These are phyloP conservation scores for Eucalyptus leucophloia DNA, from an alignment of 345 rosid species.

Conservation along the genomic window DNA sequence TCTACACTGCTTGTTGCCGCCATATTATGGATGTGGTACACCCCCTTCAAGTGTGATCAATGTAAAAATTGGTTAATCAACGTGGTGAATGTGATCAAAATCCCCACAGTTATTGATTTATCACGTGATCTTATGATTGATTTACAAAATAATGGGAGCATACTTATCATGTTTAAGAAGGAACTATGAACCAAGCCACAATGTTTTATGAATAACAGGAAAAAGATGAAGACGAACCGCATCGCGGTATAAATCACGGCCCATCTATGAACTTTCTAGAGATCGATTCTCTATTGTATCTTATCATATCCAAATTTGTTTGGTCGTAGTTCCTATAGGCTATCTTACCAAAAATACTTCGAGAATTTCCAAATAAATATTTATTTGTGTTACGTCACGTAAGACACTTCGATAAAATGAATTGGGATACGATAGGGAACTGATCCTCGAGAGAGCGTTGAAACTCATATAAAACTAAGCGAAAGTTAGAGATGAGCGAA, in stretches of 20 bases:
- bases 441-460: not conserved
- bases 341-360: not conserved
- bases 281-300: not conserved
- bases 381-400: not conserved
- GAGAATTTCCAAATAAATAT: not conserved
- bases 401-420: not conserved
- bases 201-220: not conserved
- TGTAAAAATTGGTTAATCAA: not conserved
- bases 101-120: not conserved
- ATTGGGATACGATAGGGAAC: not conserved
- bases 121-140: not conserved
- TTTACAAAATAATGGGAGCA: not conserved
- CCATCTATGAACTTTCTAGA: not conserved
- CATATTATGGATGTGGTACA: not conserved
- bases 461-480: not conserved
- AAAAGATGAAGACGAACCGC: not conserved
- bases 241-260: not conserved
- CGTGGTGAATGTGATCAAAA: not conserved
- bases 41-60: not conserved
- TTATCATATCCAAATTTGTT: not conserved
- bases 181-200: not conserved
- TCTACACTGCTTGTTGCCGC: not conserved
- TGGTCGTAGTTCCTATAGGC: not conserved
- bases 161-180: not conserved
- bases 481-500: not conserved